phyloP scores from a whole-genome alignment of 352 stramenopile species.

The Elongisporangium senticosum region DNA sequence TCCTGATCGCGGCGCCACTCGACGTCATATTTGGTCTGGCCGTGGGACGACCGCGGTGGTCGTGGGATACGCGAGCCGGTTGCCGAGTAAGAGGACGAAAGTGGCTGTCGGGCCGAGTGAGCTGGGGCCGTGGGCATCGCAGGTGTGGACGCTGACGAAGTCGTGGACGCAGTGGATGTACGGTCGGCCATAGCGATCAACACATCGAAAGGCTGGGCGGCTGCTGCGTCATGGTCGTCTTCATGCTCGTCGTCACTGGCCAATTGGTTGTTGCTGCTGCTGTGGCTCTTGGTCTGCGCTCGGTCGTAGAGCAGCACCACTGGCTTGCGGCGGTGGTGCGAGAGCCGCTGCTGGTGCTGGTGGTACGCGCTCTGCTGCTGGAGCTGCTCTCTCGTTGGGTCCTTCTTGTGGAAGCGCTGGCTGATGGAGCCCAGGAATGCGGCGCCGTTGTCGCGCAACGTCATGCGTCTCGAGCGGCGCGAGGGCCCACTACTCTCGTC shows the following conservation, averaged over 20 bases:
- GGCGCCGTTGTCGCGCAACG: background rate
- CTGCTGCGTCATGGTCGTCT: constrained; percentile 4
- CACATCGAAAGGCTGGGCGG: constrained; percentile 9
- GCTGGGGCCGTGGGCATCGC: constrained; percentile 3
- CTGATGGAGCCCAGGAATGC: background rate
- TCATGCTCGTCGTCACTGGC: background rate
- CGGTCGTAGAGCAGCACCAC: constrained; percentile 30
- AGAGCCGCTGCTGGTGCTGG: constrained; percentile 1
- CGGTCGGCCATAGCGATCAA: constrained; percentile 18
- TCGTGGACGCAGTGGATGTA: constrained; percentile 2
- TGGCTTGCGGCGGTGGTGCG: constrained; percentile 20
- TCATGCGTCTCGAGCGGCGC: background rate
- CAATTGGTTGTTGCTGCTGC: background rate
- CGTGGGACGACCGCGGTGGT: constrained; percentile 5
- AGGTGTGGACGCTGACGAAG: background rate
- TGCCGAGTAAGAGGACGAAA: background rate
- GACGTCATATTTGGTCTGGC: constrained; percentile 68
- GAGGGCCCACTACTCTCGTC: background rate
- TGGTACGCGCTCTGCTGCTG: constrained; percentile 1
- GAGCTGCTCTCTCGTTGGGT: background rate
- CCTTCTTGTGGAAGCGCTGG: background rate
- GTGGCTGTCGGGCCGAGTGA: background rate
- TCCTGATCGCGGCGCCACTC: constrained; percentile 59
- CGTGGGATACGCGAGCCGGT: constrained; percentile 5
- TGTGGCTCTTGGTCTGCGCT: background rate